A percentile compares a stretch with the other conserved stretches of the same genome.
Conservation (phyloP, 2,329 filamentous ascomycete genomes). For the Teratosphaeria gauchensis region DNA sequence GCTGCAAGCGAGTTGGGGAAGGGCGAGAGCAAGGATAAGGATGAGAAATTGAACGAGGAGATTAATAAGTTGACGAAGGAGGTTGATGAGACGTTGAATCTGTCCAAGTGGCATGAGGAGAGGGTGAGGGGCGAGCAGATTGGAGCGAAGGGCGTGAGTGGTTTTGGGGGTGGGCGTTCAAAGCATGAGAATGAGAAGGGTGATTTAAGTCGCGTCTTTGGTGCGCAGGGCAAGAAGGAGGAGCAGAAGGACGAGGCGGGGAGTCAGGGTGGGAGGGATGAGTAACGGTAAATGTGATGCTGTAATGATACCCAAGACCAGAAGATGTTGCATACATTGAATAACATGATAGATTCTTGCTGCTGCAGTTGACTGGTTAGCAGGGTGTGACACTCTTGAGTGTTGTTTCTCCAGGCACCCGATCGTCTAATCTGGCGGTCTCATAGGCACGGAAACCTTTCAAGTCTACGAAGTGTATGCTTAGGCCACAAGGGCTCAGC, state of each 20-base stretch:
- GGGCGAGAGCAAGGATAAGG: slow-evolving; percentile 31
- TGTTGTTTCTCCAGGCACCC: too few species aligned
- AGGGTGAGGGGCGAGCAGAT: slow-evolving; percentile 18
- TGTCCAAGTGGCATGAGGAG: slow-evolving; percentile 38
- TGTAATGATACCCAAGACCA: too few species aligned
- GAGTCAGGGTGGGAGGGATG: too few species aligned
- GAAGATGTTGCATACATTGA: too few species aligned
- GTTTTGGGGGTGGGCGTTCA: background rate
- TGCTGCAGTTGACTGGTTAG: too few species aligned
- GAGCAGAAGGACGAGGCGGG: too few species aligned
- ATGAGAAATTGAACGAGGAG: slow-evolving; percentile 49
- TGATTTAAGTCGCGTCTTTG: background rate
- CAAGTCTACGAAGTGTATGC: too few species aligned
- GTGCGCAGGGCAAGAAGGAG: background rate
- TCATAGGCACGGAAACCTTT: too few species aligned
- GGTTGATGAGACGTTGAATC: slow-evolving; percentile 45
- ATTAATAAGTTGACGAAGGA: slow-evolving; percentile 49
- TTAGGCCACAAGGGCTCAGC: too few species aligned
- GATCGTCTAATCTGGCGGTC: too few species aligned
- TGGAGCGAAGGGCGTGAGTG: background rate
- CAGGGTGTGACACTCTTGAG: too few species aligned
- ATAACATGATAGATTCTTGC: too few species aligned
- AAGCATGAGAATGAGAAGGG: background rate
- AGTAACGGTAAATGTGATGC: background rate
- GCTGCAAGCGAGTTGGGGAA: slow-evolving; percentile 40